phyloP scores from a whole-genome alignment of 2,329 filamentous ascomycete species.

The Colletotrichum plurivorum region DNA sequence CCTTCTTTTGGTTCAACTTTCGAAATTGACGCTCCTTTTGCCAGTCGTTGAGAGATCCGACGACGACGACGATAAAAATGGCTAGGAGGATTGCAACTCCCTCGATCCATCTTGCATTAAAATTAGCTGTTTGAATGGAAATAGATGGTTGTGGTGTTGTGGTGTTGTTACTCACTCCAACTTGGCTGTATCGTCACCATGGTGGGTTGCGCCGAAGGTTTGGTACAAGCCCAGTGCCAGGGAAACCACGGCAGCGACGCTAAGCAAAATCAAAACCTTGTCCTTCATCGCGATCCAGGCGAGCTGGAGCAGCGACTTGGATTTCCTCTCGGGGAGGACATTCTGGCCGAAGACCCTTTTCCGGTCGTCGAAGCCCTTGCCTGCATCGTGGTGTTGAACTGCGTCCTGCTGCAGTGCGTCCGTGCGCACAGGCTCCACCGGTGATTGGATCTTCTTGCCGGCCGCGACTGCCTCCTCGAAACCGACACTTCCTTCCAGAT shows the following conservation, averaged over 20 bases:
- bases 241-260: conserved; percentile 79
- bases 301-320: conserved; percentile 78
- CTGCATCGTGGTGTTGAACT: conserved; percentile 17
- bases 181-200: conserved; percentile 62
- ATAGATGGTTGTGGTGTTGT: neutral
- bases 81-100: too few species aligned
- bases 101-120: conserved; percentile 73
- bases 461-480: conserved; percentile 65
- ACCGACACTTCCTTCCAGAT: conserved; percentile 57
- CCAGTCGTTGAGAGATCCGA: conserved; percentile 85
- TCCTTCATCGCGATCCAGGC: conserved; percentile 88
- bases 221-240: conserved; percentile 83
- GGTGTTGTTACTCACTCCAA: conserved; percentile 63
- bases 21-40: conserved; percentile 87
- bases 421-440: conserved; percentile 42
- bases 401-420: conserved; percentile 40
- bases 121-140: neutral
- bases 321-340: conserved; percentile 74
- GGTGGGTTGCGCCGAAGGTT: conserved; percentile 70
- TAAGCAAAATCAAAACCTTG: conserved; percentile 81
- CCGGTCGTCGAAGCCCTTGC: conserved; percentile 60
- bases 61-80: conserved; percentile 83
- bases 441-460: conserved; percentile 48
- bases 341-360: conserved; percentile 74
- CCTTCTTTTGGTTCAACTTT: conserved; percentile 85